Evolutionary conservation across 495 filamentous ascomycete species (phyloP), one percentile per base, ranked within the genome.

Genomic region (Xanthoparmelia taractica): DNA sequence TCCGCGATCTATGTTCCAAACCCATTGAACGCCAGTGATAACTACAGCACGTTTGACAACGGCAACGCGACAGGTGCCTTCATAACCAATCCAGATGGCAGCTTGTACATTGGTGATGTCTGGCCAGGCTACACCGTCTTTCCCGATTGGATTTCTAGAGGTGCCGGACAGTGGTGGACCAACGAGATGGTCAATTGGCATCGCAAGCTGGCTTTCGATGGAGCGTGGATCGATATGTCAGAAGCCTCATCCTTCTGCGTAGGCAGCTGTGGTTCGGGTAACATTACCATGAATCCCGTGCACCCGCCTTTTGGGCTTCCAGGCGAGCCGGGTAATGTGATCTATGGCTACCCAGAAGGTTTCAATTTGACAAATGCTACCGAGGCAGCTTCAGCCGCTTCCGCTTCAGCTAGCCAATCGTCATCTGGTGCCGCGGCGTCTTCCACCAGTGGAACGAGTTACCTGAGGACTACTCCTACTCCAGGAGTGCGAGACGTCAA

Each of bases 201-300:
- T 58, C 71, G 80, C 38, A 84, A 89, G 45, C 66, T 91, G 13
- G 69, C 74, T 0, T 85, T 77, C 62, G 80, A 83, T 60, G 84
- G 84, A 23, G 78, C 84, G 45, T 86, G 84, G 84, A 82, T 86
- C 61, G 82, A 85, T 59, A 85, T 85, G 83, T 75, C 67, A 71
- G 79, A 91, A 70, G 85, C 85, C 3, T 85, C 88, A 23, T 91
- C 87, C 0, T 93, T 93, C 80, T 94, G 90, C 65, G 82, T 88
- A 17, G 90, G 90, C 8, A 87, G 83, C 69, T 93, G 90, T 64
- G 89, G 90, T 33, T 83, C 79, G 38, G 75, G 76, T 2, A 90
- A 91, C 59, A 72, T 91, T 52, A 82, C 80, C 8, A 69, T 89
- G 61, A 90, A 91, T 66, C 87, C 87, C 0, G 83, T 83, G 5